These are phyloP conservation scores for Pinus taeda DNA, from an alignment of 75 land plant genomes.

Conservation along the genomic window DNA sequence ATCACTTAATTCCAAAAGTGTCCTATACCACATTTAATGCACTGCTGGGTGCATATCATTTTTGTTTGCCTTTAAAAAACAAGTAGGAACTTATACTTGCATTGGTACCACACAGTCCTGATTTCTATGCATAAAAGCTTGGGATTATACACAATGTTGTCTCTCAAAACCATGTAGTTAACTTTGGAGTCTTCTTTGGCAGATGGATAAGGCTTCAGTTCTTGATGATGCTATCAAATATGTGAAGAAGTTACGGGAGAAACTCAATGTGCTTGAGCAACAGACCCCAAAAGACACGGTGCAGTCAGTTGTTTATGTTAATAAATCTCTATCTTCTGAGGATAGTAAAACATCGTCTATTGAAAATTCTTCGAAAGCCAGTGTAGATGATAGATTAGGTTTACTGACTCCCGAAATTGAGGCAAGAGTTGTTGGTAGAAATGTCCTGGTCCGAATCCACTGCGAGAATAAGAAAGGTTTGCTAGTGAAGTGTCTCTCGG, in stretches of 20 bases:
- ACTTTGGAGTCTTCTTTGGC: background rate
- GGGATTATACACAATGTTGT: background rate
- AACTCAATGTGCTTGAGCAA: constrained; percentile 57
- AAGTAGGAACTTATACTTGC: background rate
- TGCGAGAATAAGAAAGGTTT: constrained; percentile 61
- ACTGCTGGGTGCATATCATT: too few relatives aligned
- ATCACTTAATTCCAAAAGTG: too few relatives aligned
- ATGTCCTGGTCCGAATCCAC: constrained; percentile 64
- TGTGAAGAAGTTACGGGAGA: constrained; percentile 75
- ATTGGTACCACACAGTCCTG: background rate
- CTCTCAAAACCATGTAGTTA: background rate
- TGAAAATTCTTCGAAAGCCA: background rate
- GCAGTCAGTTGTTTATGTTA: constrained; percentile 54
- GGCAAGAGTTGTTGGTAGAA: constrained; percentile 52
- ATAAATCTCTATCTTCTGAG: constrained; percentile 16
- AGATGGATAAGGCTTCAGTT: constrained; percentile 96
- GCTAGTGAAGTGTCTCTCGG: constrained; percentile 40
- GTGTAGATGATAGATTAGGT: background rate
- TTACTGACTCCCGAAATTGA: constrained; percentile 51
- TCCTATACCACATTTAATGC: too few relatives aligned
- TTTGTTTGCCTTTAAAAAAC: too few relatives aligned
- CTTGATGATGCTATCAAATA: constrained; percentile 85
- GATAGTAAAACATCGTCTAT: background rate
- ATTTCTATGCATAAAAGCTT: background rate
- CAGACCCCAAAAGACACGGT: constrained; percentile 48